Evolutionary conservation across 2,329 filamentous ascomycete species (phyloP).

Genomic region (Calonectria hawksworthii): DNA sequence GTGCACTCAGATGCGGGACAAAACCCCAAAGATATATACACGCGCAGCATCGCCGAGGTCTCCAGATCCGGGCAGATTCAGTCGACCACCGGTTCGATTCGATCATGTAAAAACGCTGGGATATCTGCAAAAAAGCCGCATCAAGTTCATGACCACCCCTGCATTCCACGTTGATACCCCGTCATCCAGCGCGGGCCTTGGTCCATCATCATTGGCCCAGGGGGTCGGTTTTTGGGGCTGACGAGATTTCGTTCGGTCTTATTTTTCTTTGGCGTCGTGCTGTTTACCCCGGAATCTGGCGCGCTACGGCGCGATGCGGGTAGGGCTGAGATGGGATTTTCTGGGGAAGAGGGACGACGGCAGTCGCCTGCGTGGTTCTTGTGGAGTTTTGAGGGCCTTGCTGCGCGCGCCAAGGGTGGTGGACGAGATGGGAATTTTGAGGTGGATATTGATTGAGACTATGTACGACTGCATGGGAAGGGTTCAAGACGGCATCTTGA

Average conservation of each 20-base stretch:
- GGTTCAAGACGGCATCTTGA: neutral
- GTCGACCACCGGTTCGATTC: neutral
- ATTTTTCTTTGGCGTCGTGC: neutral
- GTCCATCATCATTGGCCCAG: constrained; percentile 19
- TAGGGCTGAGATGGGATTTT: constrained; percentile 25
- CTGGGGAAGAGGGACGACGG: neutral
- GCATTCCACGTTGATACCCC: constrained; percentile 28
- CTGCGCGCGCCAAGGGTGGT: neutral
- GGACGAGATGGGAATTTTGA: neutral
- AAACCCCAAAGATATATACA: neutral
- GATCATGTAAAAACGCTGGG: neutral
- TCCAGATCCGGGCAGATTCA: neutral
- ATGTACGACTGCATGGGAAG: too few species aligned
- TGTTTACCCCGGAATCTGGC: constrained; percentile 7
- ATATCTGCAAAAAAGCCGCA: constrained; percentile 21
- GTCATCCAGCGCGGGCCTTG: constrained; percentile 22
- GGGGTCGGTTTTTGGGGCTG: neutral
- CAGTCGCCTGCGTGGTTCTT: neutral
- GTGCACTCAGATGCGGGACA: neutral
- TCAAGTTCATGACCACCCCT: constrained; percentile 28
- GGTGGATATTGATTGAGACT: neutral
- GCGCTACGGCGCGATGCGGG: constrained; percentile 5
- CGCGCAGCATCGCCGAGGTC: neutral
- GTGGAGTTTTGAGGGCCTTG: constrained; percentile 1
- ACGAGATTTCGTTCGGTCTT: constrained; percentile 7